Conservation (phyloP, 805 yeast genomes). For the Cyberlindnera japonica region DNA sequence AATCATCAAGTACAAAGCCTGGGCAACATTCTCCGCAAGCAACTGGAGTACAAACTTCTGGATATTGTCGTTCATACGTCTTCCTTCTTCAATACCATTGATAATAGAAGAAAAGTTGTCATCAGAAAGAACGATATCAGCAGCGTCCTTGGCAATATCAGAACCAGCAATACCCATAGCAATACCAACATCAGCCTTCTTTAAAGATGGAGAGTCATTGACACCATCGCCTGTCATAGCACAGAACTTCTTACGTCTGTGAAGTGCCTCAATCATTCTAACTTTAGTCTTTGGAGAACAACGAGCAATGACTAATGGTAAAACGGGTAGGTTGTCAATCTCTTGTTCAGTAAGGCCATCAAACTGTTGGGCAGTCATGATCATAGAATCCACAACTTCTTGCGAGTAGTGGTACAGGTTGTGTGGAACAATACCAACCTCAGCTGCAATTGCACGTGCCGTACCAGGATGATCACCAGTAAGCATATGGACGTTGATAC, state of each 20-base stretch:
- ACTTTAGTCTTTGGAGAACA: conserved; percentile 84
- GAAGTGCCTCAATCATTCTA: conserved; percentile 74
- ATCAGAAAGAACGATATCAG: conserved; percentile 72
- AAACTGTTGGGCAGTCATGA: conserved; percentile 72
- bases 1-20: conserved; percentile 62
- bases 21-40: conserved; percentile 69
- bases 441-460: conserved; percentile 75
- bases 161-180: conserved; percentile 83
- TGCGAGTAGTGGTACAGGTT: conserved; percentile 53
- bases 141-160: conserved; percentile 82
- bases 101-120: conserved; percentile 77
- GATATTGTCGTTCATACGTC: conserved; percentile 74
- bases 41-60: conserved; percentile 75
- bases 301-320: conserved; percentile 76
- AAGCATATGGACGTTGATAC: conserved; percentile 76
- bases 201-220: conserved; percentile 74
- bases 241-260: conserved; percentile 56
- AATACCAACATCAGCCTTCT: conserved; percentile 76
- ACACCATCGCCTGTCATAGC: conserved; percentile 89
- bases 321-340: conserved; percentile 58
- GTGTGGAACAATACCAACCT: conserved; percentile 70
- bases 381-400: conserved; percentile 60
- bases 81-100: conserved; percentile 76
- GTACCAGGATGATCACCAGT: conserved; percentile 82
- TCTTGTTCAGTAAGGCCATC: conserved; percentile 58